Percentiles rank a stretch among this genome's conserved stretches.
phyloP scores from a whole-genome alignment of 2,329 filamentous ascomycete species.

The Colletotrichum somersetense region DNA sequence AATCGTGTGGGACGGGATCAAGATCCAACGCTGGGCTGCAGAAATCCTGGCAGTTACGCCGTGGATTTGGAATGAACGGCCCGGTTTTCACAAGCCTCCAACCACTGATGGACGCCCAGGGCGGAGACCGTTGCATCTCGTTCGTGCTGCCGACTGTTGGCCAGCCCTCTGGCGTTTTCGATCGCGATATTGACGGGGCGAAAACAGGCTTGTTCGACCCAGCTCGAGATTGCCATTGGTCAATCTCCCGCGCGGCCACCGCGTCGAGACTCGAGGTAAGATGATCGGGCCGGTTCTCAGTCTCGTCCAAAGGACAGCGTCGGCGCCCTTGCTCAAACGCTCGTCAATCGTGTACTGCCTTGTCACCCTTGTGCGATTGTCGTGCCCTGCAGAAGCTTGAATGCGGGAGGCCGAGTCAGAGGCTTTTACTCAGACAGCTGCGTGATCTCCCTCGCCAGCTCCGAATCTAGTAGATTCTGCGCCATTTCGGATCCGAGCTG shows the following conservation, averaged over 20 bases:
- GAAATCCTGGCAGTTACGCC: not conserved
- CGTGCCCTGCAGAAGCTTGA: constrained; percentile 14
- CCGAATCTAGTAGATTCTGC: constrained; percentile 11
- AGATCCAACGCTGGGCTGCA: constrained; percentile 36
- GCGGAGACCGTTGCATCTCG: not conserved
- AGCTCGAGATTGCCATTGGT: not conserved
- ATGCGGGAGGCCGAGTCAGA: constrained; percentile 21
- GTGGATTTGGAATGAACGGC: constrained; percentile 36
- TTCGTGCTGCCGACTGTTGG: not conserved
- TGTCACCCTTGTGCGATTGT: not conserved
- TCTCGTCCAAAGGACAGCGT: not conserved
- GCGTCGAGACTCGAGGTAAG: not conserved
- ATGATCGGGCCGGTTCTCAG: not conserved
- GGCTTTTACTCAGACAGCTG: not conserved
- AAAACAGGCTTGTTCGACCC: not conserved
- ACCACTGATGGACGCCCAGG: not conserved
- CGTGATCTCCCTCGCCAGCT: constrained; percentile 13
- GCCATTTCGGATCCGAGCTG: constrained; percentile 31
- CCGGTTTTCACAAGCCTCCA: constrained; percentile 18
- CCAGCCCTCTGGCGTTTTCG: not conserved
- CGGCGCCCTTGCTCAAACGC: not conserved
- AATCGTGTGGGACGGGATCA: constrained; percentile 36
- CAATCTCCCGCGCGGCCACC: not conserved
- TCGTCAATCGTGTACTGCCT: no score
- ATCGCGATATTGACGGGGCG: not conserved